Conservation (phyloP, 352 stramenopile species). For the Phytopythium boreale region DNA sequence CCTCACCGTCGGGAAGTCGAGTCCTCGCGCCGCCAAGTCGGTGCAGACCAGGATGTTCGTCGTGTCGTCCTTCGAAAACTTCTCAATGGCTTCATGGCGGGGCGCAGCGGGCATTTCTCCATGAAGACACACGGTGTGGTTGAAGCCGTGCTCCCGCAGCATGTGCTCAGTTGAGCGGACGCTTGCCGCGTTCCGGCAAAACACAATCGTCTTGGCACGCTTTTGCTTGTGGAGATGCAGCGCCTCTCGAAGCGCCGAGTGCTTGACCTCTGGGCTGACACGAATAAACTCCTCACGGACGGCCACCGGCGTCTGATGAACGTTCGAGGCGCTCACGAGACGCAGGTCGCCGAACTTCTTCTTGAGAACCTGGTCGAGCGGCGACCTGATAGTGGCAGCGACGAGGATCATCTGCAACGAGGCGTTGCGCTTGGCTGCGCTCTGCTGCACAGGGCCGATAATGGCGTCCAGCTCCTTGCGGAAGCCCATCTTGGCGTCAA, state of each 20-base stretch:
- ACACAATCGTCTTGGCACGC: slow-evolving; percentile 65
- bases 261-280: slow-evolving; percentile 57
- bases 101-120: slow-evolving; percentile 62
- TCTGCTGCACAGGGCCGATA: slow-evolving; percentile 57
- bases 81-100: slow-evolving; percentile 55
- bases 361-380: slow-evolving; percentile 68
- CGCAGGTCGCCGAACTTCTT: slow-evolving; percentile 64
- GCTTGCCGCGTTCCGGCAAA: slow-evolving; percentile 71
- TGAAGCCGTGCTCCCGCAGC: slow-evolving; percentile 71
- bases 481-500: slow-evolving; percentile 85
- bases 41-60: slow-evolving; percentile 90
- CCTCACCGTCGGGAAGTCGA: slow-evolving; percentile 89
- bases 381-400: slow-evolving; percentile 64
- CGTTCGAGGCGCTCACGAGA: slow-evolving; percentile 58
- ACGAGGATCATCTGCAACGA: slow-evolving; percentile 70
- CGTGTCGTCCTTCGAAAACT: slow-evolving; percentile 37
- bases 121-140: slow-evolving; percentile 58
- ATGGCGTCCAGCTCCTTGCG: slow-evolving; percentile 69
- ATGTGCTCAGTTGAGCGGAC: slow-evolving; percentile 81
- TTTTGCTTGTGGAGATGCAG: slow-evolving; percentile 38
- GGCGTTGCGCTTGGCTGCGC: slow-evolving; percentile 49
- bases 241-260: slow-evolving; percentile 60
- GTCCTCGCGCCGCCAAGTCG: slow-evolving; percentile 89
- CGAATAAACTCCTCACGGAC: slow-evolving; percentile 72
- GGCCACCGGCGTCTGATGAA: slow-evolving; percentile 62